Evolutionary conservation across 225 moss, liverwort and hornwort species (phyloP), one percentile per base, ranked within the genome.

Genomic region (Pleurozium schreberi): DNA sequence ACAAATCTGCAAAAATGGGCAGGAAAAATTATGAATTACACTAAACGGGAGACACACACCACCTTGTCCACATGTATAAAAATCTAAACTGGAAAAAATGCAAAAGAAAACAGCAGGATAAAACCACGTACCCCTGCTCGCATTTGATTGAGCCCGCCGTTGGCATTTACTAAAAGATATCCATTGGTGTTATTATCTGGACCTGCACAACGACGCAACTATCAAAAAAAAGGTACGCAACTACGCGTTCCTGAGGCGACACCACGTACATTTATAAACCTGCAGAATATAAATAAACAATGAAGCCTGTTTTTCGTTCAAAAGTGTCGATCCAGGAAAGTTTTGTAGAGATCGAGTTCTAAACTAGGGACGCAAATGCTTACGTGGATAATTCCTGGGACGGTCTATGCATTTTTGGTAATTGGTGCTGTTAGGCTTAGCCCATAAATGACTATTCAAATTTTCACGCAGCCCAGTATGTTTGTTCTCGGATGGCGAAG

Each of bases 81-180:
- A 40, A 65, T 34, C 49, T 68, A 21, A 76, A 91, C 23, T 38
- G 68, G 6, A 4, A 27, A 4, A 27, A 62, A 40, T 20, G 76
- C 62, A 40, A 22, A 40, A 47, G 58, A 64, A 47, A 57, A 49
- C 11, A 73, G 52, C 65, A 82, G 31, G 36, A 14, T 67, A 27
- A n/a, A 65, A 47, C 26, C 33, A 90, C 96, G n/a, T 92, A 98
- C 98, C 86, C 98, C 98, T 38, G 95, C 92, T 88, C 98, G 95
- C 98, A 98, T 98, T 93, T 98, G 98, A 87, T 98, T 98, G 61
- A 98, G 93, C 38, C 98, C 98, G 63, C 98, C 98, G 83, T 98
- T 98, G 12, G 98, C 98, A 89, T 96, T 96, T n/a, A 98, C 95
- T 87, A 96, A 65, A 34, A 98, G 90, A 84, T 96, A 98, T 75